Conservation (phyloP, 148 eudicot genomes). For the Talinum fruticosum region DNA sequence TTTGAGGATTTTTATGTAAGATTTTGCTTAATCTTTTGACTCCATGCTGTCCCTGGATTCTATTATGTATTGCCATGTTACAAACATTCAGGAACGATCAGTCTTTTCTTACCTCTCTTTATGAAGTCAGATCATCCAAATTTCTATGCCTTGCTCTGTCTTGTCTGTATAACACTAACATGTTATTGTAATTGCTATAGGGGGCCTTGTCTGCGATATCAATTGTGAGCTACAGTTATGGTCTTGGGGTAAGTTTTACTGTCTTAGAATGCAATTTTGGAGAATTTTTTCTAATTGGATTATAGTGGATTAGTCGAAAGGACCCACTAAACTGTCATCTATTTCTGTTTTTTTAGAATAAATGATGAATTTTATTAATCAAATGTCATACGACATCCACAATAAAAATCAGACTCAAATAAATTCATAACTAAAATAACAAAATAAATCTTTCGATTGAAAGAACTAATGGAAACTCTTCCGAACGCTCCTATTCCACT, state of each 20-base stretch:
- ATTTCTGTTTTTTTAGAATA: too few relatives aligned
- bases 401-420: too few relatives aligned
- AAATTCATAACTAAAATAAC: too few relatives aligned
- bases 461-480: too few relatives aligned
- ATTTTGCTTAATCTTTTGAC: too few relatives aligned
- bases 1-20: too few relatives aligned
- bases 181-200: constrained; percentile 37
- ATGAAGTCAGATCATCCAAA: background rate
- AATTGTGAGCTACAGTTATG: constrained; percentile 35
- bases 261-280: background rate
- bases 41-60: background rate
- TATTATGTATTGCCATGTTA: background rate
- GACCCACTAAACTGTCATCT: too few relatives aligned
- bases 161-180: background rate
- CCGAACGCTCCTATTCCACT: too few relatives aligned
- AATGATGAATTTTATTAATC: too few relatives aligned
- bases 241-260: constrained; percentile 65
- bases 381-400: too few relatives aligned
- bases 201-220: constrained; percentile 85
- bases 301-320: background rate
- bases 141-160: background rate
- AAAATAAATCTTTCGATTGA: too few relatives aligned
- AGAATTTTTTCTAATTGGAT: background rate
- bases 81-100: background rate
- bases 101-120: background rate